Conservation (phyloP, 1,284 basidiomycete species). For the Porogramme epimiltina region DNA sequence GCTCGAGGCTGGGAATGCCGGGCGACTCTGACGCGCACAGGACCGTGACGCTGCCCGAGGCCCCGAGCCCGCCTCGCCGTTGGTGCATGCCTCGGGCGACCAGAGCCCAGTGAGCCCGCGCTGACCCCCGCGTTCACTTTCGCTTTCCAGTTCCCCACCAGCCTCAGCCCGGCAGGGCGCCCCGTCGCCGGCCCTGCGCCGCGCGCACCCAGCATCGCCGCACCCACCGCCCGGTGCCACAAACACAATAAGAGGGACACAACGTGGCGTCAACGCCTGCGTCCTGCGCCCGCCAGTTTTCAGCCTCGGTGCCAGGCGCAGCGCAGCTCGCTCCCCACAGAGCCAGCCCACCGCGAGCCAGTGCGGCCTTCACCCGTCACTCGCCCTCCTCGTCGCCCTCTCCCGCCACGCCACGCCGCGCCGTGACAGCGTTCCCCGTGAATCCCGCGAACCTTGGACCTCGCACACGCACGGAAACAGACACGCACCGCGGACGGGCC, state of each 20-base stretch:
- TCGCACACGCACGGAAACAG: no score
- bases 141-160: no score
- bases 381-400: background rate
- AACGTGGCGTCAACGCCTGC: constrained; percentile 26
- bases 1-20: constrained; percentile 5
- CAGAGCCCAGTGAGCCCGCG: background rate
- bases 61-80: no score
- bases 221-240: constrained; percentile 10
- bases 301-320: background rate
- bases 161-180: constrained; percentile 2
- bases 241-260: constrained; percentile 25
- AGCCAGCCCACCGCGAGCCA: background rate
- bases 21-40: no score
- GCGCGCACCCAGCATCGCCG: constrained; percentile 3
- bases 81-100: background rate
- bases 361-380: background rate
- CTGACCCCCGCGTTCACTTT: no score
- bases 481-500: no score
- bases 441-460: constrained; percentile 6
- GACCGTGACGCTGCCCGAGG: background rate
- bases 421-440: background rate
- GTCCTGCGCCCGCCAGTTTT: background rate
- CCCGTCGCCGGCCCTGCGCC: constrained; percentile 3
- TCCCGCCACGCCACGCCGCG: constrained; percentile 1
- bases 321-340: background rate